These are phyloP conservation scores for Phyllosticta ampelicida DNA, from an alignment of 2,329 filamentous ascomycete species.

Conservation along the genomic window DNA sequence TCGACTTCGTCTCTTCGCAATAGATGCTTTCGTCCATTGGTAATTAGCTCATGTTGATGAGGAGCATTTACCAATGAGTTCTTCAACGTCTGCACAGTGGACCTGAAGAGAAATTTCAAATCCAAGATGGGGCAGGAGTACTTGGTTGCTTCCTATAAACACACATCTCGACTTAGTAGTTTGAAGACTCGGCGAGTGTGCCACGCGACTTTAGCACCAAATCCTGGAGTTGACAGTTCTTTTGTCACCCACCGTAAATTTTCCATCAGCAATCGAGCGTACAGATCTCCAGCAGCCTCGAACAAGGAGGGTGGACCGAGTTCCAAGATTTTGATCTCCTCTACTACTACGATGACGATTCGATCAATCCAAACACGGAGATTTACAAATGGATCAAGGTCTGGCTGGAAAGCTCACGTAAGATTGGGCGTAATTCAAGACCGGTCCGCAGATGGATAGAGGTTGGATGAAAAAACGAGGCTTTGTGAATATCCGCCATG, in stretches of 20 bases:
- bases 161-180: too few species aligned
- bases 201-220: too few species aligned
- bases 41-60: constrained; percentile 42
- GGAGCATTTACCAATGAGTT: constrained; percentile 36
- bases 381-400: constrained; percentile 11
- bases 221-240: too few species aligned
- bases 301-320: constrained; percentile 40
- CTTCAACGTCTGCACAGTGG: constrained; percentile 8
- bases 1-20: constrained; percentile 47
- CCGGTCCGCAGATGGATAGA: constrained; percentile 25
- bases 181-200: too few species aligned
- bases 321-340: constrained; percentile 36
- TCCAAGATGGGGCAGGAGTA: too few species aligned
- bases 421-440: constrained; percentile 6
- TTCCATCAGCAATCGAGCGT: too few species aligned
- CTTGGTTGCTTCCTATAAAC: too few species aligned
- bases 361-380: constrained; percentile 15
- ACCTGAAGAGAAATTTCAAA: too few species aligned
- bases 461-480: constrained; percentile 31
- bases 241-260: too few species aligned
- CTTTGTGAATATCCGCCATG: constrained; percentile 33
- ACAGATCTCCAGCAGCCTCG: constrained; percentile 24
- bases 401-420: neutral
- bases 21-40: constrained; percentile 42
- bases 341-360: constrained; percentile 29